Conservation (phyloP, 139 green algal genomes). For the Pleodorina starrii region DNA sequence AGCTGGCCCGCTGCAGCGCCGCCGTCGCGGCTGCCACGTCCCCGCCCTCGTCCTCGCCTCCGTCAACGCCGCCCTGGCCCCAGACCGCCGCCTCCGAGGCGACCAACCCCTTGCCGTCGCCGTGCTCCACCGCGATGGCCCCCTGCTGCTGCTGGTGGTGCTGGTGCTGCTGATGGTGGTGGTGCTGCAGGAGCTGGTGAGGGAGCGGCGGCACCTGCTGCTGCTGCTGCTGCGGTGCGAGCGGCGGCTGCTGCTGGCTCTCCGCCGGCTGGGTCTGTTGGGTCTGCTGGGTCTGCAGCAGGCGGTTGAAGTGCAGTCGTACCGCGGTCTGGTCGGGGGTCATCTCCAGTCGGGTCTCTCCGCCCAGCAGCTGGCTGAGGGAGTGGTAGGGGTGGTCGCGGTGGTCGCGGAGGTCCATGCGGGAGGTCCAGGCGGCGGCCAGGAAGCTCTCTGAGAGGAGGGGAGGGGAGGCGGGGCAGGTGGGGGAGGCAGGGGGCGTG, state of each 20-base stretch:
- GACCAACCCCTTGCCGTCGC: neutral
- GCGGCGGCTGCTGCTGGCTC: neutral
- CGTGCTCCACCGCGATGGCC: neutral
- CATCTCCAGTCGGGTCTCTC: neutral
- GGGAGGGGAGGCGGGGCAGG: neutral
- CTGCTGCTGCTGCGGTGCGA: neutral
- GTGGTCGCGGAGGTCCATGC: neutral
- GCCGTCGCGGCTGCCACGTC: neutral
- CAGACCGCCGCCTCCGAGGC: neutral
- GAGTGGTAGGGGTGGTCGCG: neutral
- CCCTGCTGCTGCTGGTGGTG: neutral
- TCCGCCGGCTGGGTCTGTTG: neutral
- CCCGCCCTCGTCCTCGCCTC: neutral
- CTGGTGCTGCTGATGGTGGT: too few relatives aligned
- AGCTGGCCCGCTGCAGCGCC: neutral
- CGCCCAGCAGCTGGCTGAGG: neutral
- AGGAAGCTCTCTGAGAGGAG: constrained; percentile 5
- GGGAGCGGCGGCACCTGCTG: neutral
- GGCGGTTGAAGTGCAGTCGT: neutral
- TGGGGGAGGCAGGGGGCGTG: too few relatives aligned
- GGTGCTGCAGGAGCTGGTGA: neutral
- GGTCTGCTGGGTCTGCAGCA: neutral
- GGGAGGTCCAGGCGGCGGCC: constrained; percentile 2
- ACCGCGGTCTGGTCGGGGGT: neutral
- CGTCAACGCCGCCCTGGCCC: neutral